Base-by-base conservation (phyloP, 2,329 filamentous ascomycete genomes). In the Colletotrichum lentis region DNA sequence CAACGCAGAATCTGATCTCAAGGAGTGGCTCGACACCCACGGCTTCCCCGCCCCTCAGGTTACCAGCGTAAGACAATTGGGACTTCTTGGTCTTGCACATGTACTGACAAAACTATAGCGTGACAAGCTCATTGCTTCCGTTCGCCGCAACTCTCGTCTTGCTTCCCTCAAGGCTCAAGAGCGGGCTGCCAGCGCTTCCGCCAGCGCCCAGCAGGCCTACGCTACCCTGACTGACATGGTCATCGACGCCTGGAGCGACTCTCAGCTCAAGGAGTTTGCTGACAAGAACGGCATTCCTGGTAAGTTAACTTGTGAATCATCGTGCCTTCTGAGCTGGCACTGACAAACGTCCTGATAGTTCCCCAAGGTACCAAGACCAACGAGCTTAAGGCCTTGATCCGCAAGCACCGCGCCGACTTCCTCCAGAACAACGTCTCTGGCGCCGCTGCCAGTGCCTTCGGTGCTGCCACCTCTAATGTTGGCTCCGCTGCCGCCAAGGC, bases 351-450 rank as follows among this genome's bases (percentile, higher is more conserved):
- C 3, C 31, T 8, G 3, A 86, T 86, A 83, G 93, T 97, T 58
- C 96, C 96, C 11, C 95, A 98, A 77, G 96, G 95, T 55, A 96
- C 92, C 76, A 94, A 91, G 84, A 84, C 88, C 73, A 96, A 97
- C 75, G 95, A 99, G 79, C 86, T 98, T 31, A 84, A 96, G 61
- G 94, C 95, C 61, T 87, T 98, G 70, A 91, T 95, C 71, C 93
- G 95, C 77, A 96, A 96, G 85, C 88, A 97, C 81, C 90, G 92
- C 67, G 90, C 91, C 67, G 83, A 89, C 67, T 83, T 95, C 53
- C 82, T 90, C 20, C 90, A 89, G 69, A 90, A 93, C 74, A 91
- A 85, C 58, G 78, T 87, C 14, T 78, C 83, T 11, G 85, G 80
- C 27, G 86, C 86, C 24, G 87, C 85, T 44, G 82, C 85, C 35